Conservation (phyloP, 163 green algal species). For the Scenedesmus sp. region DNA sequence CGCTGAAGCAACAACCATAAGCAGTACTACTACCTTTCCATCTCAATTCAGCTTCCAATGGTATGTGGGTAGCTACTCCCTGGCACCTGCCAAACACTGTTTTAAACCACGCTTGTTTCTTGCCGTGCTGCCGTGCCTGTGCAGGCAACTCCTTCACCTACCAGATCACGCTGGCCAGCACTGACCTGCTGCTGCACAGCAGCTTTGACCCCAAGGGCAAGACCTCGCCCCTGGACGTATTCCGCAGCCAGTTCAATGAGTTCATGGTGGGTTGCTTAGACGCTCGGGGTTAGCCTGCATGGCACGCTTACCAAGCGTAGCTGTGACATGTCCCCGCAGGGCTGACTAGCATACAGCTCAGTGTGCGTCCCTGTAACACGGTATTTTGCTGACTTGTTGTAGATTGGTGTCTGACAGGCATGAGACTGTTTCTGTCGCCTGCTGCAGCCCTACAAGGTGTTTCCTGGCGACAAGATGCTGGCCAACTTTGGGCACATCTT, state of each 20-base stretch:
- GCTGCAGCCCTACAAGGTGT: conserved; percentile 20
- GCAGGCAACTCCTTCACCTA: conserved; percentile 34
- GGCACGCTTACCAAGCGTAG: too few species aligned
- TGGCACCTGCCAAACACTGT: background rate
- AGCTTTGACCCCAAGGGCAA: conserved; percentile 20
- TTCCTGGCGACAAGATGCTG: conserved; percentile 7
- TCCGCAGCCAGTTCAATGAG: background rate
- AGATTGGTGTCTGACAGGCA: too few species aligned
- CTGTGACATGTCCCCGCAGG: too few species aligned
- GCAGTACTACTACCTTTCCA: background rate
- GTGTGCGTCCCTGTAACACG: too few species aligned
- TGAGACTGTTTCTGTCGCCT: background rate
- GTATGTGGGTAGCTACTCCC: too few species aligned
- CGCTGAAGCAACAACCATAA: background rate
- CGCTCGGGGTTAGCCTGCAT: too few species aligned
- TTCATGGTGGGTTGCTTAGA: conserved; percentile 30
- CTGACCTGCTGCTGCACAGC: conserved; percentile 42
- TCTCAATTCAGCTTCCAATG: too few species aligned
- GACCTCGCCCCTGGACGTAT: background rate
- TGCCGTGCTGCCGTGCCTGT: background rate
- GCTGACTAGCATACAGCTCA: too few species aligned
- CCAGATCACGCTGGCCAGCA: conserved; percentile 16
- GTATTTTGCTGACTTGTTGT: too few species aligned
- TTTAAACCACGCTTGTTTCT: background rate
- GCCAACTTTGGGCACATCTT: conserved; percentile 42